Base-by-base conservation (phyloP, 1,284 basidiomycete genomes). In the Taiwanofungus camphoratus region DNA sequence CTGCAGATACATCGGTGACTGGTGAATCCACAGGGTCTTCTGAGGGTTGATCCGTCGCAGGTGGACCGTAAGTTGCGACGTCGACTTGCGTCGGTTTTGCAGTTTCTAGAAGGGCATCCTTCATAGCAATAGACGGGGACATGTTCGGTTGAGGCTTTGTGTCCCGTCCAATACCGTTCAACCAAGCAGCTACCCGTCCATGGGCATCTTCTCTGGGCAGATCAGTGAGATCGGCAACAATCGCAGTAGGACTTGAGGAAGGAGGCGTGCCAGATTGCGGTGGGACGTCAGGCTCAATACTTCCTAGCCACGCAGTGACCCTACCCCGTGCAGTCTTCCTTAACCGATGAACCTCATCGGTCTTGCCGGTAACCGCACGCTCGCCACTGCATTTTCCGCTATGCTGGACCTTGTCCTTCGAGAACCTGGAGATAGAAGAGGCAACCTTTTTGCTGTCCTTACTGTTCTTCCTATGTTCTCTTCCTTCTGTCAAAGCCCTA, bases 291-390 rank as follows among this genome's bases (percentile, higher is more conserved):
- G 73, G 67, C 42, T 79, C 77, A 38, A 86, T 75, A 16, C 65
- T 72, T 30, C 79, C 82, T 44, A 88, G 53, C 85, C 85, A 88
- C 11, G 79, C 82, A n/a, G 83, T 70, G 11, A 88, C 78, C n/a
- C 82, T 66, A 3, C 82, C 82, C 48, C 82, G 82, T 13, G 79
- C 76, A 36, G 74, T 75, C 49, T 68, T 63, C 34, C 69, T 61
- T 37, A 76, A 55, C 43, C 70, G 63, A 24, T 64, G 59, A 23
- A 63, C 57, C 36, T 70, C 70, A 7, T 58, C 56, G 34, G 63
- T 59, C 45, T 58, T 59, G 15, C 35, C 39, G 21, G 38, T 42
- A 21, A 36, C 37, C 2, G 51, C 48, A 7, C 42, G 41, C 35
- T 53, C 51, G 21, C 41, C 52, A 18, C 46, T 45, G 19, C 37